Evolutionary conservation across 345 rosid species (phyloP).

Genomic region (Ceriops tagal): DNA sequence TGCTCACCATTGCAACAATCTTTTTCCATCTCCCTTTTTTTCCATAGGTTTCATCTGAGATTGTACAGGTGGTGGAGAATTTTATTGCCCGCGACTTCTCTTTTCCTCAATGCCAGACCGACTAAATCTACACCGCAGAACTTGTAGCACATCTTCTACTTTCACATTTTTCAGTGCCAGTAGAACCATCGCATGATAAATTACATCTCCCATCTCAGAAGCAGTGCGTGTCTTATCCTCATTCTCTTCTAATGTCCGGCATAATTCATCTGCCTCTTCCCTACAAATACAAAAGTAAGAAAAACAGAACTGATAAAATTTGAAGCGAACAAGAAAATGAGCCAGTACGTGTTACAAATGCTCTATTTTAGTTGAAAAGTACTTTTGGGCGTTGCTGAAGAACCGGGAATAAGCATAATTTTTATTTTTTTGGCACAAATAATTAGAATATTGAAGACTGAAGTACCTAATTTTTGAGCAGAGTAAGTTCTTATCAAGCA

Average conservation of each 20-base stretch:
- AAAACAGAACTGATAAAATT: no score
- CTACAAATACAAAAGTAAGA: conserved; percentile 22
- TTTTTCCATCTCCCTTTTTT: no score
- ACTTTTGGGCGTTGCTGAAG: no score
- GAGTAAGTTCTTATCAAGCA: conserved; percentile 44
- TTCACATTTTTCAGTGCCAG: conserved; percentile 48
- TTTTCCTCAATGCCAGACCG: conserved; percentile 78
- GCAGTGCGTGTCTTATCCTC: conserved; percentile 56
- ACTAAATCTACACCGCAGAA: conserved; percentile 57
- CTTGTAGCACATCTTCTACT: conserved; percentile 56
- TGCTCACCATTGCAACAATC: no score
- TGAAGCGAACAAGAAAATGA: no score
- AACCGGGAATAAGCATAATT: no score
- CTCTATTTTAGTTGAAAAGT: no score
- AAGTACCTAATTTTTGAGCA: conserved; percentile 78
- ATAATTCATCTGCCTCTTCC: conserved; percentile 86
- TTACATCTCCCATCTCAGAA: conserved; percentile 79
- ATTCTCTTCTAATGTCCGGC: conserved; percentile 67
- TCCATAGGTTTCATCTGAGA: neutral
- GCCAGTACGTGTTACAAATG: no score
- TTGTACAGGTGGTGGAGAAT: neutral
- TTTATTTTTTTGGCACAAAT: neutral
- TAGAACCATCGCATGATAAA: conserved; percentile 77
- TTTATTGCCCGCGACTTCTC: conserved; percentile 30
- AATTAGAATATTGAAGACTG: neutral